Evolutionary conservation across 306 rosid species (phyloP).

Genomic region (Inga oerstediana): DNA sequence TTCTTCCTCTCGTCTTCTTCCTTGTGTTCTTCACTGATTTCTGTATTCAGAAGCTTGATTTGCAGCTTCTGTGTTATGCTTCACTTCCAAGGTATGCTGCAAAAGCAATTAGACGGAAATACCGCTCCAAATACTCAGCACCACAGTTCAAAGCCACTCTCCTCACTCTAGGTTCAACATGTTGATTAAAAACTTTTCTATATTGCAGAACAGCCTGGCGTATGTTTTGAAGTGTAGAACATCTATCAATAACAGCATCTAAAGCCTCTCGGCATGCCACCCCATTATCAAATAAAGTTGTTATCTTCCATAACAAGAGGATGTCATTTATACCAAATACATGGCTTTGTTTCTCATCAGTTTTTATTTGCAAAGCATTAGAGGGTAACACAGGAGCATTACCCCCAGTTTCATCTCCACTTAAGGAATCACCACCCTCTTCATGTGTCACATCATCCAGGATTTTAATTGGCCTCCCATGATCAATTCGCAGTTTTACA

Average conservation of each 20-base stretch:
- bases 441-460: constrained; percentile 51
- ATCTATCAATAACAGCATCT: constrained; percentile 90
- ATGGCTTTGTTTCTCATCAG: constrained; percentile 52
- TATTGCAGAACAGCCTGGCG: constrained; percentile 85
- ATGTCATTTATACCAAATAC: constrained; percentile 91
- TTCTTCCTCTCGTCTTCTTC: too few species aligned
- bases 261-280: constrained; percentile 87
- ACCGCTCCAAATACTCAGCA: constrained; percentile 88
- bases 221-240: constrained; percentile 88
- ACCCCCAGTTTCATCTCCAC: constrained; percentile 72
- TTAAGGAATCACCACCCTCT: constrained; percentile 62
- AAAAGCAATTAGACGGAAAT: constrained; percentile 89
- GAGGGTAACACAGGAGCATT: constrained; percentile 39
- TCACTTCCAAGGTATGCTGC: constrained; percentile 96
- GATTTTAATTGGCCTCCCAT: constrained; percentile 82
- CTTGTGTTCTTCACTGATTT: too few species aligned
- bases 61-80: too few species aligned
- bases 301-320: constrained; percentile 87
- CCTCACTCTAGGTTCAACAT: constrained; percentile 83
- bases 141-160: constrained; percentile 90
- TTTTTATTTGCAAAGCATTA: constrained; percentile 39
- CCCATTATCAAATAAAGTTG: constrained; percentile 83
- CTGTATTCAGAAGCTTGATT: too few species aligned
- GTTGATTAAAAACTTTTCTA: constrained; percentile 82
- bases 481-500: constrained; percentile 79